phyloP scores from a whole-genome alignment of 1,284 basidiomycete species.

The Sporisorium sorghi region DNA sequence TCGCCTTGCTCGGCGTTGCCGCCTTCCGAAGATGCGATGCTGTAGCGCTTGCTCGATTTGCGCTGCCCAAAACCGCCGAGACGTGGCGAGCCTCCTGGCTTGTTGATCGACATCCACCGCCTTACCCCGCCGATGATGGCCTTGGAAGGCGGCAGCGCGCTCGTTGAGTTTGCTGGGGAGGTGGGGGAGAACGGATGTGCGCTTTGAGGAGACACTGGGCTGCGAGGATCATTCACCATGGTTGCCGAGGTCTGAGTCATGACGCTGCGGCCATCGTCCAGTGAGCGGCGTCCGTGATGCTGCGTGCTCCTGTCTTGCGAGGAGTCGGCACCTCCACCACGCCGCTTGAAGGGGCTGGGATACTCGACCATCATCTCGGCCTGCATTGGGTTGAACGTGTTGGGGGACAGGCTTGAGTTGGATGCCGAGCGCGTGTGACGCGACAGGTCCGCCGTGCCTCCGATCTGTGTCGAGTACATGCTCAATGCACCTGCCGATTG shows the following conservation, averaged over 20 bases:
- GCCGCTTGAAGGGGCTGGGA: conserved; percentile 51
- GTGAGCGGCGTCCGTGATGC: conserved; percentile 18
- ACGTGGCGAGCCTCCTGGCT: conserved; percentile 26
- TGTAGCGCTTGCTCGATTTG: conserved; percentile 32
- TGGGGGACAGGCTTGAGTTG: conserved; percentile 32
- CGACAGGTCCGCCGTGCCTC: conserved; percentile 19
- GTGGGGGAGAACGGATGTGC: conserved; percentile 11
- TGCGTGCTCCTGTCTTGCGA: conserved; percentile 17
- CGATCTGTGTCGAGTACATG: conserved; percentile 45
- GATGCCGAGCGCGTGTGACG: conserved; percentile 38
- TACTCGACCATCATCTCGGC: conserved; percentile 36
- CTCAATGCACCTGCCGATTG: conserved; percentile 31
- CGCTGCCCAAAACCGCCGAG: conserved; percentile 9
- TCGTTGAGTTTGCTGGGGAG: conserved; percentile 11
- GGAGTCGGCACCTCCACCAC: conserved; percentile 18
- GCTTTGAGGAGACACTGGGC: conserved; percentile 26
- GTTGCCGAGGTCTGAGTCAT: conserved; percentile 26
- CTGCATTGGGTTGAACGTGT: conserved; percentile 21
- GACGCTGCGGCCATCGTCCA: conserved; percentile 31
- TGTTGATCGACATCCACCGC: conserved; percentile 61
- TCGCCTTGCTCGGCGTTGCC: conserved; percentile 20
- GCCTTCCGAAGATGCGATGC: conserved; percentile 32
- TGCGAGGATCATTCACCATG: conserved; percentile 24
- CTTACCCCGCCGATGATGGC: conserved; percentile 60
- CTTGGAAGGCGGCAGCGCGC: conserved; percentile 33